Evolutionary conservation across 305 asterid genomes (phyloP).

Genomic region (Fraxinus nigra): DNA sequence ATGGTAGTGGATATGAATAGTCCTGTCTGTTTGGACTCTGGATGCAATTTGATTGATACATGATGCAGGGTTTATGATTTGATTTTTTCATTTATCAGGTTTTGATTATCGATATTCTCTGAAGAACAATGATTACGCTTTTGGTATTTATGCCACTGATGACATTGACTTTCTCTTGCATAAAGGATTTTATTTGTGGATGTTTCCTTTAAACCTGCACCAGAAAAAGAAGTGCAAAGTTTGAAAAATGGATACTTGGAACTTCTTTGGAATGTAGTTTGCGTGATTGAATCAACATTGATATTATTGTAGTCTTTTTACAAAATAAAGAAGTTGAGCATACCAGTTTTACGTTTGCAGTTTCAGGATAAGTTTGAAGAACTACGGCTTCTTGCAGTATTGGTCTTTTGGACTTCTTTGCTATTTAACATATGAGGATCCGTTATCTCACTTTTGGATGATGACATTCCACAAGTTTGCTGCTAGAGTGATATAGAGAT

Average conservation of each 20-base stretch:
- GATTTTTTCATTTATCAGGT: background rate
- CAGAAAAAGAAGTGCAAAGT: background rate
- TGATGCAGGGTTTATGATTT: background rate
- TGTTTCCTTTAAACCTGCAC: background rate
- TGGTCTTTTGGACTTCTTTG: constrained; percentile 8
- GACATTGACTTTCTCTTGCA: background rate
- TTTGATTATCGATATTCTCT: background rate
- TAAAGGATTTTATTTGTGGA: background rate
- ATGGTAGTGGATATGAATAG: background rate
- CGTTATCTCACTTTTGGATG: constrained; percentile 14
- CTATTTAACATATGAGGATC: constrained; percentile 20
- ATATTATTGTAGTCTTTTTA: background rate
- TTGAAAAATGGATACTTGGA: background rate
- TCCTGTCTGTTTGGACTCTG: background rate
- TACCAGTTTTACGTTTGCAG: constrained; percentile 20
- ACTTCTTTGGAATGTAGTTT: background rate
- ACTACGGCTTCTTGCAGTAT: constrained; percentile 11
- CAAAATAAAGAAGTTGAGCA: background rate
- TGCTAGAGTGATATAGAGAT: constrained; percentile 49
- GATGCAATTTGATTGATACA: background rate
- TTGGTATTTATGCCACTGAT: constrained; percentile 20
- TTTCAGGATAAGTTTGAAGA: constrained; percentile 17
- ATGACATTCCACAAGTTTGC: constrained; percentile 38
- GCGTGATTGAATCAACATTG: constrained; percentile 5
- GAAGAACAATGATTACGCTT: background rate